Conservation (phyloP, 306 rosid species). For the Lupinus albus region DNA sequence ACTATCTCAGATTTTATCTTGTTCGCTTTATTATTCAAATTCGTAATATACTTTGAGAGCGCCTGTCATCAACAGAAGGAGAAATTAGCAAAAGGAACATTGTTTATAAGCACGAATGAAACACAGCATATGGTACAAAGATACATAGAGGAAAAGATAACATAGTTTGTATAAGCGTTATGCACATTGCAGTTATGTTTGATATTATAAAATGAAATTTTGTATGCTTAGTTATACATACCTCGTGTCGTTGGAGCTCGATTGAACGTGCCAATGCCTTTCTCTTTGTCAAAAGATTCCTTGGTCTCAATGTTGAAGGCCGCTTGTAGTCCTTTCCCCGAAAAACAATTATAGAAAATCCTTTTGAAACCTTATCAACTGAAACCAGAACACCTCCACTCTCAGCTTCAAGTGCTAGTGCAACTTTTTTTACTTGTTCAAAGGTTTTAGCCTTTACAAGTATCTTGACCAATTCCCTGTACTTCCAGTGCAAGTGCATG, state of each 20-base stretch:
- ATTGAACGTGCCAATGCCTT: conserved; percentile 94
- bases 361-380: conserved; percentile 85
- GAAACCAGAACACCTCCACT: conserved; percentile 93
- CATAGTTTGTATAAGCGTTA: no score
- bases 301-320: conserved; percentile 84
- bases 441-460: conserved; percentile 75
- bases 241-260: conserved; percentile 95
- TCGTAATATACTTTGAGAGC: conserved; percentile 66
- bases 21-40: conserved; percentile 64
- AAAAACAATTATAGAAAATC: conserved; percentile 73
- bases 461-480: conserved; percentile 87
- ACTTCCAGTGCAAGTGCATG: conserved; percentile 99
- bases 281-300: conserved; percentile 95
- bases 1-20: conserved; percentile 76
- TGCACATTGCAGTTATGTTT: conserved; percentile 7
- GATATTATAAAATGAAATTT: conserved; percentile 17
- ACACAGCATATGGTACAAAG: background rate
- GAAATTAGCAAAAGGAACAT: conserved; percentile 33
- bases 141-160: background rate
- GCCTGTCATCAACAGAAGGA: conserved; percentile 61
- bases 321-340: conserved; percentile 85
- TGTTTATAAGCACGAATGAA: background rate
- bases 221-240: conserved; percentile 36
- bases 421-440: conserved; percentile 81
- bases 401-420: conserved; percentile 95